Conservation (phyloP, 208 protist genomes). For the Trypanosoma mega region DNA sequence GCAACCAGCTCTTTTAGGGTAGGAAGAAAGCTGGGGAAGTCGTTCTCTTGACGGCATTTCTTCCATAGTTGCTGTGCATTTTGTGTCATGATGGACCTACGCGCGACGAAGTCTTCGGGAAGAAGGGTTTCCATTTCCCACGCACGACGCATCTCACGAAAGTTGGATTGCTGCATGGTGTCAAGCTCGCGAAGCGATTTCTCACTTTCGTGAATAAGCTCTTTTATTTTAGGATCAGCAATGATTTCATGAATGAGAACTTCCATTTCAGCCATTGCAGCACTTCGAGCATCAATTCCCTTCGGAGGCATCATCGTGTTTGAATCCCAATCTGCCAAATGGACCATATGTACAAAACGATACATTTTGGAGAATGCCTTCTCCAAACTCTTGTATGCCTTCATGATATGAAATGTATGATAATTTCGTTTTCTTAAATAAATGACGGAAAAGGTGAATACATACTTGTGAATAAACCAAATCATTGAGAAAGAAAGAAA, state of each 20-base stretch:
- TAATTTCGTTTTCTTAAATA: too few relatives aligned
- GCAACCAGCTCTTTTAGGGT: constrained; percentile 77
- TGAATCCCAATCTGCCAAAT: constrained; percentile 69
- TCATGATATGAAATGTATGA: too few relatives aligned
- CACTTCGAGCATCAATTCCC: constrained; percentile 53
- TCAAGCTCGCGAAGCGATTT: constrained; percentile 32
- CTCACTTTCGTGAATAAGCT: constrained; percentile 43
- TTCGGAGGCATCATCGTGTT: constrained; percentile 79
- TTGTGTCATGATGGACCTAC: constrained; percentile 54
- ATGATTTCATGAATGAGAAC: constrained; percentile 48
- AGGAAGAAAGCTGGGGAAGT: constrained; percentile 67
- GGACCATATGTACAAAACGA: constrained; percentile 47
- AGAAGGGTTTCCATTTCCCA: constrained; percentile 44
- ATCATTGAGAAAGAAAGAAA: too few relatives aligned
- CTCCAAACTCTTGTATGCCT: constrained; percentile 73
- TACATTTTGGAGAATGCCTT: constrained; percentile 54
- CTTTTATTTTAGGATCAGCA: constrained; percentile 41
- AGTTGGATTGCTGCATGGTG: constrained; percentile 50
- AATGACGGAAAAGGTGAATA: too few relatives aligned
- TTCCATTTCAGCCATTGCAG: constrained; percentile 55
- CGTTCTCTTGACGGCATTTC: constrained; percentile 61
- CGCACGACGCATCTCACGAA: constrained; percentile 61
- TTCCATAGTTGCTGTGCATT: constrained; percentile 59
- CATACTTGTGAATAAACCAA: too few relatives aligned
- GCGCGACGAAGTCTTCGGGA: constrained; percentile 56